Conservation (phyloP, 2,329 filamentous ascomycete genomes). For the Ampelomyces quisqualis region DNA sequence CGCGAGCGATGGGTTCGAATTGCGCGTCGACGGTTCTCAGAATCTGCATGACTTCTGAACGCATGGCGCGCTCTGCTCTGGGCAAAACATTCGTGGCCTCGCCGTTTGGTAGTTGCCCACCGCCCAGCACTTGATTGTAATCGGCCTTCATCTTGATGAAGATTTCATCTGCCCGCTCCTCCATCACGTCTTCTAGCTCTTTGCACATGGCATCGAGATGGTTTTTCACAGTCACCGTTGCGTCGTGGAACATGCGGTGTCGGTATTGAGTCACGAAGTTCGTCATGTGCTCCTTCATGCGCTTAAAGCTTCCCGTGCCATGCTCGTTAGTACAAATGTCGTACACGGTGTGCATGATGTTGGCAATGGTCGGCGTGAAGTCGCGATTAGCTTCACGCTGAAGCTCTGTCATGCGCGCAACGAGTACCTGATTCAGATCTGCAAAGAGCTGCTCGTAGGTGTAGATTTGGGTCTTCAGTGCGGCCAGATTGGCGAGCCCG, state of each 20-base stretch:
- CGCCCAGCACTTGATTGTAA: slow-evolving; percentile 42
- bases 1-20: slow-evolving; percentile 27
- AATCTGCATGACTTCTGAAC: slow-evolving; percentile 16
- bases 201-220: slow-evolving; percentile 48
- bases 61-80: slow-evolving; percentile 17
- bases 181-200: slow-evolving; percentile 47
- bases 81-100: slow-evolving; percentile 7
- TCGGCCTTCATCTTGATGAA: slow-evolving; percentile 40
- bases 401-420: slow-evolving; percentile 44
- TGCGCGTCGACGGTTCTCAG: slow-evolving; percentile 19
- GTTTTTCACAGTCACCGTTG: slow-evolving; percentile 46
- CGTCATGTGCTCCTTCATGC: slow-evolving; percentile 57
- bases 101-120: slow-evolving; percentile 10
- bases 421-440: slow-evolving; percentile 38
- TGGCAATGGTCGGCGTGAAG: slow-evolving; percentile 53
- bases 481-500: slow-evolving; percentile 43
- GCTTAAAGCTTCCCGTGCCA: slow-evolving; percentile 50
- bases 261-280: slow-evolving; percentile 47
- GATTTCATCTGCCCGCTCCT: slow-evolving; percentile 51
- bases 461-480: slow-evolving; percentile 47
- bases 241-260: slow-evolving; percentile 53
- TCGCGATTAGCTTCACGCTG: slow-evolving; percentile 58
- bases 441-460: slow-evolving; percentile 47
- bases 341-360: slow-evolving; percentile 53
- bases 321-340: slow-evolving; percentile 46